Base-by-base conservation (phyloP, 352 stramenopile species). In the Phytophthora tentaculata region DNA sequence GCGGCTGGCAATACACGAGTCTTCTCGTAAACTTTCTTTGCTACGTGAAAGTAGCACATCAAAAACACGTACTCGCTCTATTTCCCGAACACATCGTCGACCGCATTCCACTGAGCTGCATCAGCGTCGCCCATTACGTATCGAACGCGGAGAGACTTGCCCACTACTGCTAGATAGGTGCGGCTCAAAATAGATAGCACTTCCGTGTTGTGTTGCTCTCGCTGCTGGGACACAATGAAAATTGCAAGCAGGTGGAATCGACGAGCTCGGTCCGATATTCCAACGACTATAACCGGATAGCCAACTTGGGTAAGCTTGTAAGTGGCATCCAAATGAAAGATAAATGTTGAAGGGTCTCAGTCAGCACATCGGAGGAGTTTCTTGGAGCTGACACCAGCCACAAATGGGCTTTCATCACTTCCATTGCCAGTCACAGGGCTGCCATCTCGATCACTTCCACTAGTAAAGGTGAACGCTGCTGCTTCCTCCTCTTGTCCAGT, bases 251-350 rank as follows among this genome's bases (percentile, higher is more conserved):
- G 61, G 19, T 77, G 73, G 43, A 80, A 77, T 3, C 43, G 48
- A 2, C 61, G 35, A 0, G 41, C 53, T 23, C 22, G 3, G 28
- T 80, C 68, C 5, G 69, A 80, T 0, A 80, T 41, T 0, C 54
- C 64, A 28, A 73, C 48, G 5, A 72, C 58, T 4, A 76, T 47
- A 0, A 68, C 60, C 3, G 67, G 57, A n/a, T n/a, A n/a, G n/a
- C n/a, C n/a, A n/a, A n/a, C n/a, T n/a, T n/a, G 55, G 1, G 64
- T 71, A 1, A 66, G 32, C 53, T 80, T 77, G 60, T 66, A 80
- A 0, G 73, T 76, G 1, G 68, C 67, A 22, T 76, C 63, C 2
- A 74, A 20, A 29, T 79, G 35, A n/a, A 43, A 17, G 13, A 43
- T 43, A 10, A 12, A 43, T 17, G 35, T n/a, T 3, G 35, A 13